Evolutionary conservation across 495 filamentous ascomycete genomes (phyloP).

Genomic region (Aspergillus olivimuriae): DNA sequence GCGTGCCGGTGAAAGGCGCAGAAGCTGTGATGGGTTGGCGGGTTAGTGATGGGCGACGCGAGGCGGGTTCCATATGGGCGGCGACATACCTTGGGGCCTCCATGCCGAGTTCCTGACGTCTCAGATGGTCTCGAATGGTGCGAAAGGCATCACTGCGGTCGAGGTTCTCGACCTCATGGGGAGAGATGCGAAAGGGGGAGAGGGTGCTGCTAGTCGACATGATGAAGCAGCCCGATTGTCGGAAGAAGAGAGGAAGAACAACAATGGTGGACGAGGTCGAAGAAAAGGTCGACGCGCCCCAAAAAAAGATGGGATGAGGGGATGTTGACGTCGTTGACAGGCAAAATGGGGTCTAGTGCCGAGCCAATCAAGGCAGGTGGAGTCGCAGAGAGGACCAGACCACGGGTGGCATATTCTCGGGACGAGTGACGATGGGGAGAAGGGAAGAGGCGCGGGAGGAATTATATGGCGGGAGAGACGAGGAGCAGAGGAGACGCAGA

Average conservation of each 20-base stretch:
- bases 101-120: conserved; percentile 34
- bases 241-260: no score
- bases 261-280: no score
- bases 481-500: neutral
- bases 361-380: conserved; percentile 9
- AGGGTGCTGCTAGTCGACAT: conserved; percentile 24
- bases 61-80: neutral
- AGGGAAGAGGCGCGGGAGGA: neutral
- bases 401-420: conserved; percentile 24
- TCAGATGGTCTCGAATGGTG: conserved; percentile 37
- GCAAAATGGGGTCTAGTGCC: neutral
- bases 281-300: neutral
- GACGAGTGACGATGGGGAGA: conserved; percentile 1
- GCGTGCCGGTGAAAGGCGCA: conserved; percentile 40
- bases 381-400: conserved; percentile 5
- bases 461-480: no score
- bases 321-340: neutral
- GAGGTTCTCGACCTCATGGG: conserved; percentile 29
- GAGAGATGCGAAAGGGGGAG: conserved; percentile 44
- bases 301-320: neutral
- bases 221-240: no score
- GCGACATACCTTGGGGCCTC: conserved; percentile 27
- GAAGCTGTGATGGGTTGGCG: conserved; percentile 29
- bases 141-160: conserved; percentile 39
- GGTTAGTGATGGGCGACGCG: conserved; percentile 2